phyloP scores from a whole-genome alignment of 225 moss, liverwort and hornwort genomes.

The Marchantia polymorpha region DNA sequence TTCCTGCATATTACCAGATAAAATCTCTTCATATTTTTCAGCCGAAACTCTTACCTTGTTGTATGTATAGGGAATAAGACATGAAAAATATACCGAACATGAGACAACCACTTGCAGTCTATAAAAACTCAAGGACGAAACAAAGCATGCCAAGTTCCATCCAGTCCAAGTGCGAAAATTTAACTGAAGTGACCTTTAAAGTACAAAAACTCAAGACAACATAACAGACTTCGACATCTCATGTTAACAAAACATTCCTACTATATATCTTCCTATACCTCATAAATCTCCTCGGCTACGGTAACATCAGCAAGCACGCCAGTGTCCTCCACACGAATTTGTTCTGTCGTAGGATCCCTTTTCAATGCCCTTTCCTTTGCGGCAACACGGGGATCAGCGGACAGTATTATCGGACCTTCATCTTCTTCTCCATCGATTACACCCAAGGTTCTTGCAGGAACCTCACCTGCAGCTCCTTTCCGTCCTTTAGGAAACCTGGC shows the following conservation, averaged over 20 bases:
- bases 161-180: not conserved
- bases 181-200: not conserved
- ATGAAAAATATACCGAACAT: not conserved
- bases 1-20: slow-evolving; percentile 28
- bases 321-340: slow-evolving; percentile 68
- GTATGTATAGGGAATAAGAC: no score
- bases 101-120: not conserved
- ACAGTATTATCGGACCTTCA: slow-evolving; percentile 55
- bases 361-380: slow-evolving; percentile 82
- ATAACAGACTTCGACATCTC: not conserved
- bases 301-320: slow-evolving; percentile 56
- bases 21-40: not conserved
- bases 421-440: slow-evolving; percentile 80
- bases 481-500: slow-evolving; percentile 88
- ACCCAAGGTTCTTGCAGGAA: slow-evolving; percentile 29
- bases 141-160: not conserved
- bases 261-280: slow-evolving; percentile 23
- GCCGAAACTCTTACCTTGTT: not conserved
- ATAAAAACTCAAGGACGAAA: not conserved
- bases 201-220: not conserved
- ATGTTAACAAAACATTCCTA: no score
- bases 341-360: slow-evolving; percentile 63
- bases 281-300: slow-evolving; percentile 68
- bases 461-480: slow-evolving; percentile 44
- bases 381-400: slow-evolving; percentile 79